Conservation (phyloP, 2,329 filamentous ascomycete species). For the Colletotrichum brevisporum region DNA sequence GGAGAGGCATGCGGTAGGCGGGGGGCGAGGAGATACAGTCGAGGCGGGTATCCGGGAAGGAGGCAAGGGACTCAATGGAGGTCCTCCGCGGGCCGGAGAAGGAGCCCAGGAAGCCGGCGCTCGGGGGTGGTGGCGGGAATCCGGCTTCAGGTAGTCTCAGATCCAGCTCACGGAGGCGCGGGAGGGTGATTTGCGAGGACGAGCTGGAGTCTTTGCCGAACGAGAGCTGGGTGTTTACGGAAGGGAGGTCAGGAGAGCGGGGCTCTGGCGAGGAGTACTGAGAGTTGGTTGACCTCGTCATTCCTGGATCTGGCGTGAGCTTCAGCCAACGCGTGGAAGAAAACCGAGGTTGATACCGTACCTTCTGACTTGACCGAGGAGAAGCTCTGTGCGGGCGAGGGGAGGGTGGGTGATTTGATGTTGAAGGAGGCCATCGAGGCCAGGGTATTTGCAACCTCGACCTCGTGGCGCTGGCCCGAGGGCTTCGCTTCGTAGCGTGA, state of each 20-base stretch:
- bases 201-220: slow-evolving; percentile 26
- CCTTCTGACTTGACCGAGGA: slow-evolving; percentile 34
- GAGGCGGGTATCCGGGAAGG: slow-evolving; percentile 31
- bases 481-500: slow-evolving; percentile 23
- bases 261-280: slow-evolving; percentile 36
- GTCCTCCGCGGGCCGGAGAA: slow-evolving; percentile 27
- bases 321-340: background rate
- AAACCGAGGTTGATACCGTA: background rate
- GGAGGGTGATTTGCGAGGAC: slow-evolving; percentile 35
- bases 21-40: slow-evolving; percentile 26
- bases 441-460: slow-evolving; percentile 36
- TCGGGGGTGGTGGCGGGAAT: slow-evolving; percentile 19
- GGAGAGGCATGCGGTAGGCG: slow-evolving; percentile 38
- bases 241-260: slow-evolving; percentile 34
- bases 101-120: slow-evolving; percentile 27
- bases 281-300: slow-evolving; percentile 38
- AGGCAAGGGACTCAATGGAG: slow-evolving; percentile 33
- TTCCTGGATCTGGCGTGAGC: slow-evolving; percentile 31
- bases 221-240: slow-evolving; percentile 24
- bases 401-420: slow-evolving; percentile 35
- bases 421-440: slow-evolving; percentile 41
- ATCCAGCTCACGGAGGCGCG: slow-evolving; percentile 40
- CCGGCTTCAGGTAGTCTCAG: slow-evolving; percentile 34
- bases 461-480: slow-evolving; percentile 31
- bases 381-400: slow-evolving; percentile 37